Conservation (phyloP, 169 alveolate genomes). For the Plasmodium blacklocki region DNA sequence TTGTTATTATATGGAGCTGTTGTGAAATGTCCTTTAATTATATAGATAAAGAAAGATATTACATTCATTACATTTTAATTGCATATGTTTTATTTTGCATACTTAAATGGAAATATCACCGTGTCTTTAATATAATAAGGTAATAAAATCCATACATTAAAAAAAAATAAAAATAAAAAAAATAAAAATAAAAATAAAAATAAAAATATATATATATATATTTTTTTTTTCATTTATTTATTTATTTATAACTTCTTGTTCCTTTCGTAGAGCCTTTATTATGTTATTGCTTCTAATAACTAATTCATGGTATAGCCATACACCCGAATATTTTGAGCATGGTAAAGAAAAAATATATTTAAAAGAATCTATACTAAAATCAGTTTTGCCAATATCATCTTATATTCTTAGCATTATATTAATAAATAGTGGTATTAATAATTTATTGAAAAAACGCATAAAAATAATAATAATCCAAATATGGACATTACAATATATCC, state of each 20-base stretch:
- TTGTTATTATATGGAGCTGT: constrained; percentile 37
- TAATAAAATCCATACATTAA: constrained; percentile 4
- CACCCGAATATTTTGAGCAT: constrained; percentile 32
- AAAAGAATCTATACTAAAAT: constrained; percentile 13
- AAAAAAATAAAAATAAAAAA: not conserved
- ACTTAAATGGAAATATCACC: not conserved
- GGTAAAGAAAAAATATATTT: constrained; percentile 25
- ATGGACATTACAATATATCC: constrained; percentile 49
- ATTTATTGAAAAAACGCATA: constrained; percentile 17
- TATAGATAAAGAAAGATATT: constrained; percentile 23
- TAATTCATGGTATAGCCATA: constrained; percentile 5
- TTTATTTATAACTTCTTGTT: not conserved
- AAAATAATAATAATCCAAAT: not conserved
- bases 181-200: not conserved
- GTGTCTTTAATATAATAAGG: constrained; percentile 23
- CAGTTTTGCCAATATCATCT: constrained; percentile 20
- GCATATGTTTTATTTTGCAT: constrained; percentile 8
- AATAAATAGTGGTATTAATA: constrained; percentile 27
- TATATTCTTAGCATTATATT: constrained; percentile 29
- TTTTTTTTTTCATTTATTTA: not conserved
- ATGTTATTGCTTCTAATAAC: constrained; percentile 12
- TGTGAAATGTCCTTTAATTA: constrained; percentile 28
- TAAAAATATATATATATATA: not conserved
- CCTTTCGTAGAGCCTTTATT: constrained; percentile 10
- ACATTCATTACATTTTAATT: constrained; percentile 33